Percentiles rank a stretch among this genome's conserved stretches.
Evolutionary conservation across 805 yeast genomes (phyloP).

Genomic region (Kluyveromyces dobzhanskii): DNA sequence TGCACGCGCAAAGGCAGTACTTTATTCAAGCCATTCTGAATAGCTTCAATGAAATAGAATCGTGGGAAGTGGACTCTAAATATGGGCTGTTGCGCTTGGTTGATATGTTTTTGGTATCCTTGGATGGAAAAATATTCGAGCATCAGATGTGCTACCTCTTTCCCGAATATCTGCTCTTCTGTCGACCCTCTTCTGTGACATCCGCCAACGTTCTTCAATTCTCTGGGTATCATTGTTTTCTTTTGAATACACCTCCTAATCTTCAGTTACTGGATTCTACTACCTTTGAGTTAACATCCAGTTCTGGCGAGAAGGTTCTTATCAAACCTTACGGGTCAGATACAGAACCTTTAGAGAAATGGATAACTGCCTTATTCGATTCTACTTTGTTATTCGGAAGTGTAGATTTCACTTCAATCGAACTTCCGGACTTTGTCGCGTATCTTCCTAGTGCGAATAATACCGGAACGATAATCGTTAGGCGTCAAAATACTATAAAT

Average conservation of each 20-base stretch:
- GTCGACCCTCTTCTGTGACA: constrained; percentile 8
- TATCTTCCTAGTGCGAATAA: constrained; percentile 9
- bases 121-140: constrained; percentile 19
- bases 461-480: neutral
- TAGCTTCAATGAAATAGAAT: constrained; percentile 9
- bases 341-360: constrained; percentile 22
- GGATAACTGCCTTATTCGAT: constrained; percentile 35
- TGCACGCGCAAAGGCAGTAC: constrained; percentile 2
- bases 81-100: constrained; percentile 32
- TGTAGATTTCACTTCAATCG: constrained; percentile 23
- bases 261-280: constrained; percentile 9
- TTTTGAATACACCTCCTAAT: constrained; percentile 2
- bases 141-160: constrained; percentile 30
- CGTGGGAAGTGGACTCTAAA: constrained; percentile 23
- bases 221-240: constrained; percentile 8
- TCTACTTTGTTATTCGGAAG: constrained; percentile 25
- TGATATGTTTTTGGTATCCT: constrained; percentile 28
- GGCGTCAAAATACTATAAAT: neutral
- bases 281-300: constrained; percentile 9
- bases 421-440: constrained; percentile 18
- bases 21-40: constrained; percentile 1
- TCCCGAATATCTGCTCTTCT: constrained; percentile 15
- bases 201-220: constrained; percentile 17
- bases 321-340: constrained; percentile 1
- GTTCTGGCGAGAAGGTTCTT: constrained; percentile 5